Base-by-base conservation (phyloP, 208 protist genomes). In the Naegleria lovaniensis region DNA sequence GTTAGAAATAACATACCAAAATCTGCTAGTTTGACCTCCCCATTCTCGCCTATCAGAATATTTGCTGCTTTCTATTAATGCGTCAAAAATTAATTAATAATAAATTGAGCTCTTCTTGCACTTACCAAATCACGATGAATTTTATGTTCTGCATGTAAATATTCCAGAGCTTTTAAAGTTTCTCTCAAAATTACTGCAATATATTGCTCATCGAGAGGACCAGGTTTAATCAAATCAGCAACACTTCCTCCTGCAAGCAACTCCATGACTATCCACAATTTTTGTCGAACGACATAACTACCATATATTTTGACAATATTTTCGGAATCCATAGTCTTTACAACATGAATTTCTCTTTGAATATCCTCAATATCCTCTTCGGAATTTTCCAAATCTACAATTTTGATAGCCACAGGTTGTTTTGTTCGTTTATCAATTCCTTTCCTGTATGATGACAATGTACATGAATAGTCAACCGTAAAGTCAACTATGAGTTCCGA, bases 241-340 rank as follows among this genome's bases (percentile, higher is more conserved):
- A 94, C 95, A 29, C 94, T 96, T 38, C 95, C 95, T 58, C 95
- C 97, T 7, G 91, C 95, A 4, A 97, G 91, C 83, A 94, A 98
- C 92, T 98, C 97, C 97, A 98, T 98, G 19, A 97, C 93, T 90
- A 98, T 98, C 96, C 96, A 98, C 29, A 98, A 93, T 85, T 97
- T 95, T 19, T 92, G 92, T 40, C 92, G 95, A 67, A 95, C 94
- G 33, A 97, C 29, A 84, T 94, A 97, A 15, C 94, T 96, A 13
- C 97, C 97, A 93, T 93, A 96, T 90, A 97, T 97, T 79, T 93
- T 90, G 5, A 95, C 95, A 11, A 97, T 93, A 90, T 96, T 92
- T 33, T 93, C 92, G 41, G 92, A 95, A 58, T 97, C 93, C 85
- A 94, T 96, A 86, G 95, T 91, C 22, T 93, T 92, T 16, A 97